Evolutionary conservation across 345 rosid genomes (phyloP), one percentile per base, ranked within the genome.

Genomic region (Orychophragmus violaceus): DNA sequence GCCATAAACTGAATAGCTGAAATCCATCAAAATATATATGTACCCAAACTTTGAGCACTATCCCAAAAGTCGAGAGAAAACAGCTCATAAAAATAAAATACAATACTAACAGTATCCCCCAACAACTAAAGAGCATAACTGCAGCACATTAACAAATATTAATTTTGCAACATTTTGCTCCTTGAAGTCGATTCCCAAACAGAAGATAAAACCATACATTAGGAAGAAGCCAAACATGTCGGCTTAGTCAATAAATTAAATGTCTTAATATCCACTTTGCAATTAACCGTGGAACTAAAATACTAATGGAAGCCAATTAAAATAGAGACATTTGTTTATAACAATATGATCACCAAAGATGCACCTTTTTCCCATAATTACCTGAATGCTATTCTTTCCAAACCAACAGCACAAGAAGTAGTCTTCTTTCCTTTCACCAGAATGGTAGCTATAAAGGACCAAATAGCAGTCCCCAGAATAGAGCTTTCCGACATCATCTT

Each of bases 341-440:
- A 25, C 18, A 10, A 45, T 19, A 72, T 30, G 28, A 22, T 24
- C 36, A 62, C 23, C 18, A 51, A 23, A 17, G 50, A 65, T 72
- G 71, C 48, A 59, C 55, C 6, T 27, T 48, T n/a, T 72, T 49
- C 27, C 8, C 46, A 60, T 50, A 39, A 44, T 74, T 86, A 95
- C 99, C 97, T 91, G 90, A 66, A 79, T 70, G 80, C 95, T 87
- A 70, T 91, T 81, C 68, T 83, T 84, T 68, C 99, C 99, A 81
- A 88, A 75, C 99, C 99, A 95, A 58, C 82, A 87, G 79, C 99
- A 91, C 37, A 95, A 76, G 71, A 88, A 81, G 79, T 81, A 87
- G 79, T 91, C 96, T 79, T 95, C 99, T 82, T 91, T 95, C 83
- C 96, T 84, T 42, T 95, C 99, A 79, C 95, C 96, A 1, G 95